Conservation (phyloP, 179 eudicot genomes). For the Silene vulgaris region DNA sequence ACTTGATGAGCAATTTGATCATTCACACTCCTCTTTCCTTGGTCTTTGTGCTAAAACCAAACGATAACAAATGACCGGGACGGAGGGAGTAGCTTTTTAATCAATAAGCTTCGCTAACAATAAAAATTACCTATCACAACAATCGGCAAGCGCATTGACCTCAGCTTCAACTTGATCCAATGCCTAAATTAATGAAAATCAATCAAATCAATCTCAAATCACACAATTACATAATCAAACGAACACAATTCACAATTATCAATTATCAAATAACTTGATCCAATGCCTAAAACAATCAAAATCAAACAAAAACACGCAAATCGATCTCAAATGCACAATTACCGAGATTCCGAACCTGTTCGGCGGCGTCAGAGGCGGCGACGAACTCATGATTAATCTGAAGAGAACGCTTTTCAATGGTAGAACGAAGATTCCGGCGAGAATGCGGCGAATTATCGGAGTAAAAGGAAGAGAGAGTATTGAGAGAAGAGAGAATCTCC, state of each 20-base stretch:
- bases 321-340: background rate
- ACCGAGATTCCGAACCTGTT: conserved; percentile 42
- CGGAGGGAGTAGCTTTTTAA: background rate
- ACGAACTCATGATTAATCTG: conserved; percentile 78
- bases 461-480: conserved; percentile 73
- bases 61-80: background rate
- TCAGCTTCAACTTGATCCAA: conserved; percentile 96
- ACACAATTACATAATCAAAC: too few species aligned
- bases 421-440: conserved; percentile 89
- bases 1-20: too few species aligned
- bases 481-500: conserved; percentile 73
- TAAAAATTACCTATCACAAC: conserved; percentile 67
- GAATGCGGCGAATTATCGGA: conserved; percentile 63
- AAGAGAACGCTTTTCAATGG: conserved; percentile 83
- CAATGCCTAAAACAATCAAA: background rate
- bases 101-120: background rate
- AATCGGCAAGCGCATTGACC: conserved; percentile 80
- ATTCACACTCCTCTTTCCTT: background rate
- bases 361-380: conserved; percentile 65
- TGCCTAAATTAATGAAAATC: conserved; percentile 40
- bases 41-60: background rate
- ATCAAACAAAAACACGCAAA: background rate
- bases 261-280: conserved; percentile 42
- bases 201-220: background rate
- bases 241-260: background rate